Evolutionary conservation across 179 eudicot species (phyloP).

Genomic region (Nepenthes alata): DNA sequence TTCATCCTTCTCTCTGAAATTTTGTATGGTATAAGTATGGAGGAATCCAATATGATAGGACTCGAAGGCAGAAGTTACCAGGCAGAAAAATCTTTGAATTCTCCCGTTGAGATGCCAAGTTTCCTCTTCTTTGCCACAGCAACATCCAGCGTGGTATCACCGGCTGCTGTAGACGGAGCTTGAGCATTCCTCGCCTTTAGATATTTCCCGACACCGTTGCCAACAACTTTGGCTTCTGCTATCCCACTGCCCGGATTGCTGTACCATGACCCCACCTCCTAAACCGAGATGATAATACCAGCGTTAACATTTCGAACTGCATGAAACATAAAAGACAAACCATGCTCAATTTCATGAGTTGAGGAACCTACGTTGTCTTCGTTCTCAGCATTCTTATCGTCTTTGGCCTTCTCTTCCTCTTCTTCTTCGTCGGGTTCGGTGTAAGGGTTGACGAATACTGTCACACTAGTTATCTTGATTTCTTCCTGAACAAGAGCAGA

Average conservation of each 20-base stretch:
- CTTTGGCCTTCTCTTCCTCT: conserved; percentile 46
- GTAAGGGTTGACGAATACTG: conserved; percentile 84
- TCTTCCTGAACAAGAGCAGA: conserved; percentile 58
- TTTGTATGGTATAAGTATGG: no score
- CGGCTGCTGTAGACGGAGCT: conserved; percentile 26
- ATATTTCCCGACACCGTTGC: conserved; percentile 79
- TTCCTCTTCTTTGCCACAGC: conserved; percentile 59
- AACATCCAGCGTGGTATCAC: conserved; percentile 19
- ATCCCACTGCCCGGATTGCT: conserved; percentile 74
- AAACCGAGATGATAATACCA: conserved; percentile 3
- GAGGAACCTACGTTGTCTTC: conserved; percentile 60
- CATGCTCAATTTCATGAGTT: background rate
- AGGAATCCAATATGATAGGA: no score
- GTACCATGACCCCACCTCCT: conserved; percentile 97
- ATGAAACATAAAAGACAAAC: background rate
- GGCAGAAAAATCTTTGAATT: conserved; percentile 60
- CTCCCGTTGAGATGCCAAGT: conserved; percentile 21
- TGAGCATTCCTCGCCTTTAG: conserved; percentile 42
- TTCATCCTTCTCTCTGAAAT: no score
- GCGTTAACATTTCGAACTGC: background rate
- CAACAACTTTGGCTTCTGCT: conserved; percentile 29
- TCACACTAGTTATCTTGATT: conserved; percentile 65
- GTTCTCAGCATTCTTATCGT: conserved; percentile 41
- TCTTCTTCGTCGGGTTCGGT: conserved; percentile 80
- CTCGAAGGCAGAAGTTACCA: conserved; percentile 34